Conservation (phyloP, 306 rosid species). For the Vigna nakashimae region DNA sequence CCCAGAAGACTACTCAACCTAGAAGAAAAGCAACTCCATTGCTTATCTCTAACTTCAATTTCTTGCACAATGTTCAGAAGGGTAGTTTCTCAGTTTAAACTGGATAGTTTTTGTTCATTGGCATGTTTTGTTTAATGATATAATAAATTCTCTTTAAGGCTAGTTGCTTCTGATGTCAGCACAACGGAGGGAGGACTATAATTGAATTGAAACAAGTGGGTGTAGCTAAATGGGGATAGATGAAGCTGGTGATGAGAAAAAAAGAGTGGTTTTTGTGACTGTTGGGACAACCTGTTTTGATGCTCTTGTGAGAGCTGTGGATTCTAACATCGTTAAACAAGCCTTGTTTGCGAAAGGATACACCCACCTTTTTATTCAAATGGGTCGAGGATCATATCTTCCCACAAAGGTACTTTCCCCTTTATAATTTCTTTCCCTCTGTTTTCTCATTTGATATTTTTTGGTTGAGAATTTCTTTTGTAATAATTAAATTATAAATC, state of each 20-base stretch:
- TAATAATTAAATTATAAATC: neutral
- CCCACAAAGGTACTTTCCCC: constrained; percentile 64
- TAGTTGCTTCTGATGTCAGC: neutral
- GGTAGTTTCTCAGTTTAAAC: neutral
- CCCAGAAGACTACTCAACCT: neutral
- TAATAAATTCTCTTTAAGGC: constrained; percentile 1
- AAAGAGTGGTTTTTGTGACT: constrained; percentile 69
- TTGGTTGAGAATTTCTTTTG: neutral
- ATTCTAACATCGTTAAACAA: constrained; percentile 54
- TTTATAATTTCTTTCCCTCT: neutral
- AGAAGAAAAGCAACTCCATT: too few species aligned
- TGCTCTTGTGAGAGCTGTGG: constrained; percentile 71
- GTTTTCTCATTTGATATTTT: neutral
- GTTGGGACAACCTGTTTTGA: constrained; percentile 91
- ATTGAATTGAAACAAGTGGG: neutral
- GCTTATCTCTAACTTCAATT: neutral
- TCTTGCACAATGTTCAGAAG: neutral
- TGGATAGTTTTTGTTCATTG: neutral
- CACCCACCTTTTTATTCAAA: constrained; percentile 75
- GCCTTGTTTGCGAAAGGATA: constrained; percentile 69
- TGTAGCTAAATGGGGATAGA: constrained; percentile 51
- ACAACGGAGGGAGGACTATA: neutral
- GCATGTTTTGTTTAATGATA: neutral
- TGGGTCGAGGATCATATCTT: constrained; percentile 80
- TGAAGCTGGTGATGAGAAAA: constrained; percentile 42